Percentiles rank a stretch among this genome's conserved stretches.
Evolutionary conservation across 352 stramenopile species (phyloP).

Genomic region (Pythium utonaiense): DNA sequence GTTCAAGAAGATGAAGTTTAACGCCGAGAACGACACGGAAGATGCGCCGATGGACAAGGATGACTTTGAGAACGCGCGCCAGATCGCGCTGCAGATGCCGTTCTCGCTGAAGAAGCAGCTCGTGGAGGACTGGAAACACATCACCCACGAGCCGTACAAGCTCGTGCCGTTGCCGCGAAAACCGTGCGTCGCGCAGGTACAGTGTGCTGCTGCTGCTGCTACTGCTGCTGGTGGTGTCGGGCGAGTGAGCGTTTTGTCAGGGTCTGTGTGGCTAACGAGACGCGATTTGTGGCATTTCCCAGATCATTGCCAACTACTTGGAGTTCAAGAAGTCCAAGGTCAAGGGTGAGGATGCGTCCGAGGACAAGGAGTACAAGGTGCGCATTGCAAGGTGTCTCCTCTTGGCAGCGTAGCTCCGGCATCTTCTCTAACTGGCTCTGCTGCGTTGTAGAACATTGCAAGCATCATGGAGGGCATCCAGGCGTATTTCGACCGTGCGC

Average conservation of each 20-base stretch:
- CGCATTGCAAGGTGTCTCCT: neutral
- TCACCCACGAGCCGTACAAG: conserved; percentile 72
- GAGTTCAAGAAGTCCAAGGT: conserved; percentile 73
- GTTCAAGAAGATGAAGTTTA: conserved; percentile 77
- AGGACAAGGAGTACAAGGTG: conserved; percentile 77
- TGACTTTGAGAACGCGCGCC: conserved; percentile 26
- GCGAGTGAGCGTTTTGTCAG: no score
- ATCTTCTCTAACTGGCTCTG: neutral
- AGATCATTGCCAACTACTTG: conserved; percentile 83
- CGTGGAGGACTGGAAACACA: conserved; percentile 88
- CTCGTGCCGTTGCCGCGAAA: conserved; percentile 83
- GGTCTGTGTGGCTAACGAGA: neutral
- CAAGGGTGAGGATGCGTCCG: conserved; percentile 36
- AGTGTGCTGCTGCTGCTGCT: neutral
- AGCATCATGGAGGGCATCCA: conserved; percentile 83
- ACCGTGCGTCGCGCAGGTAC: conserved; percentile 55
- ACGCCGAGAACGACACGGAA: conserved; percentile 63
- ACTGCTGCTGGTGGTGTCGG: no score
- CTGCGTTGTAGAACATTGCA: conserved; percentile 48
- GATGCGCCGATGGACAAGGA: conserved; percentile 36
- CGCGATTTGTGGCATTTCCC: conserved; percentile 15
- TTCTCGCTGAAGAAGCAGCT: conserved; percentile 92
- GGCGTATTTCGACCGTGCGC: conserved; percentile 86
- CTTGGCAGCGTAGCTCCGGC: neutral
- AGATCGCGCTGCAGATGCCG: conserved; percentile 79